Percentiles rank a stretch among this genome's conserved stretches.
phyloP scores from a whole-genome alignment of 2,329 filamentous ascomycete species.

The Cytospora schulzeri region DNA sequence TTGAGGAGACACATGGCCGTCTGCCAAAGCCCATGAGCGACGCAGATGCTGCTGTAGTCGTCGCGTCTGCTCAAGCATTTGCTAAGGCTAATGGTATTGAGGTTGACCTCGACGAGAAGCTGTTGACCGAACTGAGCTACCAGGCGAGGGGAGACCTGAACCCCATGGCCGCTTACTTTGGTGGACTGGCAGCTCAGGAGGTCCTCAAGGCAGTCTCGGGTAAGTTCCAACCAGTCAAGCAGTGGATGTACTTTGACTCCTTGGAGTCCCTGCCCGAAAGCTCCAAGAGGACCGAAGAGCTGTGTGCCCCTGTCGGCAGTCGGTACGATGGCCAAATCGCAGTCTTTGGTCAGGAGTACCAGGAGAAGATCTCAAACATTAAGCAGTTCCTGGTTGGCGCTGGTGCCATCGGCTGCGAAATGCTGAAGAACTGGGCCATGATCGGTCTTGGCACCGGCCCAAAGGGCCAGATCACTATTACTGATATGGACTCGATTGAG shows the following conservation, averaged over 20 bases:
- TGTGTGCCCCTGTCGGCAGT: slow-evolving; percentile 81
- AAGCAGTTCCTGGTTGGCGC: slow-evolving; percentile 95
- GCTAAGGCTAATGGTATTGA: slow-evolving; percentile 75
- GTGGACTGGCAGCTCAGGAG: slow-evolving; percentile 90
- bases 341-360: slow-evolving; percentile 90
- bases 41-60: slow-evolving; percentile 75
- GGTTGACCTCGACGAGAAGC: slow-evolving; percentile 85
- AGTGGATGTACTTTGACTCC: slow-evolving; percentile 97
- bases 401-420: slow-evolving; percentile 96
- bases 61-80: slow-evolving; percentile 75
- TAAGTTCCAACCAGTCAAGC: slow-evolving; percentile 93
- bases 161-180: slow-evolving; percentile 93
- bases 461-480: slow-evolving; percentile 85
- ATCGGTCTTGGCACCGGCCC: slow-evolving; percentile 90
- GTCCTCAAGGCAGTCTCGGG: slow-evolving; percentile 95
- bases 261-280: slow-evolving; percentile 88
- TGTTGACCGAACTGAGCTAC: slow-evolving; percentile 90
- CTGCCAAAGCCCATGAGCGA: slow-evolving; percentile 84
- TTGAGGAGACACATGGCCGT: slow-evolving; percentile 72
- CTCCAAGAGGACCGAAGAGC: slow-evolving; percentile 75
- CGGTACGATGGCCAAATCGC: slow-evolving; percentile 97
- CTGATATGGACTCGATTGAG: slow-evolving; percentile 98
- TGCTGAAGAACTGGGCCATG: slow-evolving; percentile 99
- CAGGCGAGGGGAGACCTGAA: slow-evolving; percentile 89
- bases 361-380: slow-evolving; percentile 88